phyloP scores from a whole-genome alignment of 495 filamentous ascomycete species.

The Ramalina intermedia region DNA sequence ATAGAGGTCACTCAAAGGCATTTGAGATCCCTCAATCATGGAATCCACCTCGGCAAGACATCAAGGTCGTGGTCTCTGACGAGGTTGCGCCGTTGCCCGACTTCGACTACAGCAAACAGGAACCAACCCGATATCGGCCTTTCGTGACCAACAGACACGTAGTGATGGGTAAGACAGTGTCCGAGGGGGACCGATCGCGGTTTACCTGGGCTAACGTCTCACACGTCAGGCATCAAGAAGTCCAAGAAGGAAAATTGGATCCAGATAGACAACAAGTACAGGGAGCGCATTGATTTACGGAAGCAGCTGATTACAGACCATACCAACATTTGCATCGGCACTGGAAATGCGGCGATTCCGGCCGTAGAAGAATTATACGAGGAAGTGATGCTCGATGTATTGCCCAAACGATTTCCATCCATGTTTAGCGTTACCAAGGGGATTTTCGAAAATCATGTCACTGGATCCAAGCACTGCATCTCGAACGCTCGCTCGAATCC shows the following conservation, averaged over 20 bases:
- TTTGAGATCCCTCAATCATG: background rate
- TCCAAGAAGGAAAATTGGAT: constrained; percentile 8
- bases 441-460: constrained; percentile 5
- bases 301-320: constrained; percentile 1
- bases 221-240: constrained; percentile 7
- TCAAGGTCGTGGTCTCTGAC: background rate
- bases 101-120: constrained; percentile 1
- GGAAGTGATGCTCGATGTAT: constrained; percentile 46
- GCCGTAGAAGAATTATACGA: constrained; percentile 43
- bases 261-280: constrained; percentile 7
- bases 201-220: background rate
- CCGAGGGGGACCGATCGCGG: background rate
- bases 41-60: background rate
- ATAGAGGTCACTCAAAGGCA: background rate
- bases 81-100: background rate
- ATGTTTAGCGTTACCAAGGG: constrained; percentile 34
- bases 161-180: constrained; percentile 2
- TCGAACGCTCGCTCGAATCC: constrained; percentile 26
- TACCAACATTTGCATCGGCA: background rate
- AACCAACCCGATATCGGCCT: constrained; percentile 7
- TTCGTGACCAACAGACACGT: constrained; percentile 7
- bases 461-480: constrained; percentile 11
- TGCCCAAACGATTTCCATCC: constrained; percentile 49
- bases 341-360: constrained; percentile 12
- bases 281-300: constrained; percentile 2